These are phyloP conservation scores for Mortierella sp. DNA, from an alignment of 371 early-diverging fungal species.

Conservation along the genomic window DNA sequence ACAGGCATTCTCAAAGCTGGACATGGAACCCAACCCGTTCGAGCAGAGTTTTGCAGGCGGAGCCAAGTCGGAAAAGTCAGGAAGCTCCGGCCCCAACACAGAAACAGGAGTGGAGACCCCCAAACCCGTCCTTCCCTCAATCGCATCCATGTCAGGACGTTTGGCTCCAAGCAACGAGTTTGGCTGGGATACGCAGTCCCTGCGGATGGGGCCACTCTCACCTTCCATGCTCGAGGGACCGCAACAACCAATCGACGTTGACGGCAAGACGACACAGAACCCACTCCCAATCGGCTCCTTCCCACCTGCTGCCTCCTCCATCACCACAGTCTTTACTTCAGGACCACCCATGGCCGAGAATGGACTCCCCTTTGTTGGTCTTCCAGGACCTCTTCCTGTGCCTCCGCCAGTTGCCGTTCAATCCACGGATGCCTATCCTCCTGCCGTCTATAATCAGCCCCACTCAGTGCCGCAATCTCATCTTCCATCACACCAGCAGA, in stretches of 20 bases:
- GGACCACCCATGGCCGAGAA: slow-evolving; percentile 35
- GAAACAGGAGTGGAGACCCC: slow-evolving; percentile 40
- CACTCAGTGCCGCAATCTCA: slow-evolving; percentile 20
- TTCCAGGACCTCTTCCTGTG: slow-evolving; percentile 30
- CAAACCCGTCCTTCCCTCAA: slow-evolving; percentile 51
- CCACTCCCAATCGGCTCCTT: slow-evolving; percentile 34
- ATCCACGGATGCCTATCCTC: slow-evolving; percentile 20
- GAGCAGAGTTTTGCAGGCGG: slow-evolving; percentile 81
- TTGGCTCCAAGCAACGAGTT: slow-evolving; percentile 61
- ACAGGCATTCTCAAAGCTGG: slow-evolving; percentile 66
- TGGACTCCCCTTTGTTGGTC: slow-evolving; percentile 25
- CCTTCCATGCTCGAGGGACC: slow-evolving; percentile 83
- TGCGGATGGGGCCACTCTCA: slow-evolving; percentile 82
- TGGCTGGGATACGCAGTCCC: slow-evolving; percentile 71
- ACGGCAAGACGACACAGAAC: slow-evolving; percentile 22
- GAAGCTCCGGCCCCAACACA: slow-evolving; percentile 16
- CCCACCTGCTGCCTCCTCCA: slow-evolving; percentile 23
- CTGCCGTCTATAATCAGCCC: slow-evolving; percentile 20
- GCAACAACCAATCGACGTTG: slow-evolving; percentile 61
- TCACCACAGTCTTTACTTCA: slow-evolving; percentile 30
- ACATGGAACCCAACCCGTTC: slow-evolving; percentile 90
- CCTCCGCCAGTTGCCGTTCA: slow-evolving; percentile 24
- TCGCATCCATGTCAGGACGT: slow-evolving; percentile 51
- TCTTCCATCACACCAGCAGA: slow-evolving; percentile 9
- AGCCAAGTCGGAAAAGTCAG: slow-evolving; percentile 33